Evolutionary conservation across 202 grass and related monocot species (phyloP), one percentile per base, ranked within the genome.

Genomic region (Zoysia matrella): DNA sequence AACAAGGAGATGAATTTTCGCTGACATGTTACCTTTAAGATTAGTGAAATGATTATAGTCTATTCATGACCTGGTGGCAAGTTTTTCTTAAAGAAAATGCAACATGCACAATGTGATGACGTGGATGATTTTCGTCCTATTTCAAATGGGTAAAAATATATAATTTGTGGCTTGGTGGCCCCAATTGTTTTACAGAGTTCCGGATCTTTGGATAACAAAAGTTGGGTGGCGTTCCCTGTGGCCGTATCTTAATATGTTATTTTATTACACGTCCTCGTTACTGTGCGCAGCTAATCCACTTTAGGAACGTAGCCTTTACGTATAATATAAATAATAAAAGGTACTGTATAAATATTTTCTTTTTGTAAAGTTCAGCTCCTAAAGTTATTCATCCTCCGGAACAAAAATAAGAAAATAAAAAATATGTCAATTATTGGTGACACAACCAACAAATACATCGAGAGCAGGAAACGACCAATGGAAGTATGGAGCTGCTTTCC

Each of bases 211-310:
- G 5, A 66, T 39, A 46, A 5, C 6, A 58, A 72, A 81, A 52
- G 85, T 81, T 76, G 45, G 45, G 14, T 36, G 11, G n/a, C 75
- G 22, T 67, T 65, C 16, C 30, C 30, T 66, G 52, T 60, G 30
- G 3, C 60, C 30, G 30, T 36, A 36, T 0, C 30, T 36, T 36
- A 36, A 36, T 36, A 36, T 36, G 30, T 36, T 36, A 36, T 36
- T 36, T 36, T 36, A 36, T 36, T 36, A 36, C 30, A 36, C 30
- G 30, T 36, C 30, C 30, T 36, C 30, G 30, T 36, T 67, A 73
- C 18, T 55, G 49, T 16, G 6, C 43, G 16, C 9, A 69, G 65
- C 11, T 61, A 61, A 60, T 42, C 7, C 48, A 50, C 40, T 47
- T 77, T 46, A 68, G 45, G 67, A 78, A 51, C 9, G 18, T 47